A percentile compares a stretch with the other conserved stretches of the same genome.
These are phyloP conservation scores for Zea mays DNA, from an alignment of 176 grass and related monocot genomes.

Conservation along the genomic window DNA sequence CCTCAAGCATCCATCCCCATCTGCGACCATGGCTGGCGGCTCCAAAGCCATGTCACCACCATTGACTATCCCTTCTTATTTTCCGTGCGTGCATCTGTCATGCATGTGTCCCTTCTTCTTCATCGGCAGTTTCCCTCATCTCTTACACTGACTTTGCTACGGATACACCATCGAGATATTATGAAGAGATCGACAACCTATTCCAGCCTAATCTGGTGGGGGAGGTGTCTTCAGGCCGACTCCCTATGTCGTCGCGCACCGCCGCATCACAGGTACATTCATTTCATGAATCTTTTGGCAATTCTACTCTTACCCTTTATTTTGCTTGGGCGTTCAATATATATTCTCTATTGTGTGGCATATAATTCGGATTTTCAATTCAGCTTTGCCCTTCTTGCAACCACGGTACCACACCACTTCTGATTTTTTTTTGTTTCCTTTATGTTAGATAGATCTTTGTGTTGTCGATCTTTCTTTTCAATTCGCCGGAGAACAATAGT, in stretches of 20 bases:
- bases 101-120: neutral
- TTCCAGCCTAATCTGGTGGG: neutral
- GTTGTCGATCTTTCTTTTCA: too few species aligned
- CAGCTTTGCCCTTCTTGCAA: too few species aligned
- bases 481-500: too few species aligned
- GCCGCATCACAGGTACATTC: neutral
- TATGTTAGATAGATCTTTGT: too few species aligned
- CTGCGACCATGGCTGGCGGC: neutral
- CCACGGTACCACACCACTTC: too few species aligned
- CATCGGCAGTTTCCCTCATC: neutral
- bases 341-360: too few species aligned
- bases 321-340: too few species aligned
- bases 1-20: neutral
- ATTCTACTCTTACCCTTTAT: neutral
- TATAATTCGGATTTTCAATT: too few species aligned
- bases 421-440: too few species aligned
- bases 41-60: neutral
- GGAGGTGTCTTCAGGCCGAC: neutral
- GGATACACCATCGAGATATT: neutral
- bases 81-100: too few species aligned
- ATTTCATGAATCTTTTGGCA: neutral
- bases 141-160: neutral
- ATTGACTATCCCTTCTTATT: too few species aligned
- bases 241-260: fast-evolving
- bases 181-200: neutral